These are phyloP conservation scores for Macadamia tetraphylla DNA, from an alignment of 164 flowering plant species.

Conservation along the genomic window DNA sequence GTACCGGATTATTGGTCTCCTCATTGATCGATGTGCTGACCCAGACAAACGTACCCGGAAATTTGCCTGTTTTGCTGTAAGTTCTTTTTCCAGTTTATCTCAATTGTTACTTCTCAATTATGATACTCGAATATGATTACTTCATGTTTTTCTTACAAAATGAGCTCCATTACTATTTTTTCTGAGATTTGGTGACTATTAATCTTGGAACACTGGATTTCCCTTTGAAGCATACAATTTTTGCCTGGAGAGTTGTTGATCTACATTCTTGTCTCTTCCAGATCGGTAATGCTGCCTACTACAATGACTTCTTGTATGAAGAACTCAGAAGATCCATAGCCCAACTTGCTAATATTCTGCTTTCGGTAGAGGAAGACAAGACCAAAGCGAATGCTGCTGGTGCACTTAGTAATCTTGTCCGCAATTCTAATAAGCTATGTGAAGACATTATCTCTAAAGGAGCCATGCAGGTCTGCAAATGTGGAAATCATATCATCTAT, in stretches of 20 bases:
- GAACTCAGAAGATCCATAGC: slow-evolving; percentile 87
- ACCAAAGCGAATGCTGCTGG: slow-evolving; percentile 98
- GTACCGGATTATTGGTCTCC: slow-evolving; percentile 51
- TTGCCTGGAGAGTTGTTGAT: background rate
- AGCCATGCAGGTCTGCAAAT: slow-evolving; percentile 71
- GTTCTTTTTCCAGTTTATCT: slow-evolving; percentile 10
- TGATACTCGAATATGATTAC: background rate
- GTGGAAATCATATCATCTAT: background rate
- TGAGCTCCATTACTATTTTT: too few species aligned
- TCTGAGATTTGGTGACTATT: too few species aligned
- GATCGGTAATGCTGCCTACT: slow-evolving; percentile 99
- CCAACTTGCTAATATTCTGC: slow-evolving; percentile 59
- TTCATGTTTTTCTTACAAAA: too few species aligned
- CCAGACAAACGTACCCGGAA: slow-evolving; percentile 87
- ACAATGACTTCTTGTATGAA: slow-evolving; percentile 76
- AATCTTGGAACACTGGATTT: too few species aligned
- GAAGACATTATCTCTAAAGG: slow-evolving; percentile 86
- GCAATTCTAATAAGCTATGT: slow-evolving; percentile 82
- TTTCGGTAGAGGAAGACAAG: slow-evolving; percentile 82
- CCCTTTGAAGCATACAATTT: too few species aligned
- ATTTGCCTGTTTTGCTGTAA: slow-evolving; percentile 97
- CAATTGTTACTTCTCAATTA: too few species aligned
- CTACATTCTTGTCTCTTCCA: slow-evolving; percentile 24
- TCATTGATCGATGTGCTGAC: slow-evolving; percentile 88
- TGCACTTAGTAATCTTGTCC: slow-evolving; percentile 93